Conservation (phyloP, 768 basidiomycete genomes). For the Brasilioporus rufonigricans region DNA sequence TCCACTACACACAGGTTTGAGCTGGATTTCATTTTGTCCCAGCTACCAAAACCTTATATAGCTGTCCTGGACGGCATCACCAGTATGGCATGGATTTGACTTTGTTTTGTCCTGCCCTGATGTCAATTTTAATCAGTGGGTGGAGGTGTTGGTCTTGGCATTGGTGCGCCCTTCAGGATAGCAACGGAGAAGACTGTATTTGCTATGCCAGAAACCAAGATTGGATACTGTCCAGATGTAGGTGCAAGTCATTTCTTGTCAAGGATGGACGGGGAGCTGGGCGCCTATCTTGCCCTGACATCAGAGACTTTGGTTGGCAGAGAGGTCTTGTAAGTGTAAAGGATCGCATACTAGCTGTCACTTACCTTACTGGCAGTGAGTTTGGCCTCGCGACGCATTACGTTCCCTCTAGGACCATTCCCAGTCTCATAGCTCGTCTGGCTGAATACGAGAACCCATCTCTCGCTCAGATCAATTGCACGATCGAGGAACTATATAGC, state of each 20-base stretch:
- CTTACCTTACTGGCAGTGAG: conserved; percentile 50
- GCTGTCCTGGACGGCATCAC: conserved; percentile 88
- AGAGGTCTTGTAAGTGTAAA: conserved; percentile 73
- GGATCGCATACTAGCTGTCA: conserved; percentile 5
- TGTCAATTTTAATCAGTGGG: conserved; percentile 61
- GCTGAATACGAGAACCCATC: conserved; percentile 39
- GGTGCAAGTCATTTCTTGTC: conserved; percentile 90
- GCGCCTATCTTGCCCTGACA: conserved; percentile 92
- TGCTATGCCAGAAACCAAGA: conserved; percentile 97
- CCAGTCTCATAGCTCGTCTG: conserved; percentile 67
- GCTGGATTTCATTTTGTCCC: conserved; percentile 69
- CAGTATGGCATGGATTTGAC: conserved; percentile 50
- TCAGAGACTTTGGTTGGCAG: conserved; percentile 70
- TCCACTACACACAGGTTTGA: conserved; percentile 57
- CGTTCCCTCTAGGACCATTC: conserved; percentile 73
- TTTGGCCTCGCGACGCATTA: conserved; percentile 94
- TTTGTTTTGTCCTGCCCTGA: background rate
- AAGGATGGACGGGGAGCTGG: conserved; percentile 85
- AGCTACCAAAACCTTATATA: conserved; percentile 83
- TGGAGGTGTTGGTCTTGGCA: conserved; percentile 87
- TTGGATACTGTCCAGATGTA: conserved; percentile 90
- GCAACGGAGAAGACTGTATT: conserved; percentile 91
- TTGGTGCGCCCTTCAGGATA: conserved; percentile 84
- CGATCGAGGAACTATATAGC: conserved; percentile 59
- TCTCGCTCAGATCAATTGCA: conserved; percentile 56